phyloP scores from a whole-genome alignment of 805 yeast species.

The Metschnikowia lochheadii region DNA sequence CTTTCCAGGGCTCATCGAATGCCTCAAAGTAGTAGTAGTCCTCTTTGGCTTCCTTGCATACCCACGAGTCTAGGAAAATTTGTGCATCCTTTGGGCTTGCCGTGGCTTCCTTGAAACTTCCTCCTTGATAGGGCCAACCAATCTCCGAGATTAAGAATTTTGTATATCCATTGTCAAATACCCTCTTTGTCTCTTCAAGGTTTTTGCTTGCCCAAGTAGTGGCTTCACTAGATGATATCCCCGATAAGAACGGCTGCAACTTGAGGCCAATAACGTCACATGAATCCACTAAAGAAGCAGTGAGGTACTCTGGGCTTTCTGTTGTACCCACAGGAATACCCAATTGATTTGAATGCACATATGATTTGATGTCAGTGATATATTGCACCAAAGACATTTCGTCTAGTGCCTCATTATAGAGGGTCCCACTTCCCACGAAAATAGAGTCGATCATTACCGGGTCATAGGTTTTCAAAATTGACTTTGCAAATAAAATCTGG shows the following conservation, averaged over 20 bases:
- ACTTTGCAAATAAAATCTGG: slow-evolving; percentile 46
- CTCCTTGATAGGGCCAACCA: slow-evolving; percentile 73
- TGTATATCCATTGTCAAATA: slow-evolving; percentile 23
- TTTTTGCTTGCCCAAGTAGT: slow-evolving; percentile 44
- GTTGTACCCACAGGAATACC: slow-evolving; percentile 59
- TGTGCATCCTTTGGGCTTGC: slow-evolving; percentile 47
- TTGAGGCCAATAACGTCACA: slow-evolving; percentile 62
- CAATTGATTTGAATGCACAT: slow-evolving; percentile 27
- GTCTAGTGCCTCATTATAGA: slow-evolving; percentile 49
- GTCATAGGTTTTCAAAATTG: slow-evolving; percentile 42
- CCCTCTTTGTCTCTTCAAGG: slow-evolving; percentile 24
- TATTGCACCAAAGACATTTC: slow-evolving; percentile 34
- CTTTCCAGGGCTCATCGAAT: slow-evolving; percentile 71
- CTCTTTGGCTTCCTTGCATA: slow-evolving; percentile 38
- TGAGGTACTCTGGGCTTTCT: slow-evolving; percentile 50
- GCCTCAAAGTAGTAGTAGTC: slow-evolving; percentile 66
- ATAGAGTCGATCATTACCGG: slow-evolving; percentile 44
- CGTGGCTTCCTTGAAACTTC: slow-evolving; percentile 39
- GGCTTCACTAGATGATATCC: slow-evolving; percentile 45
- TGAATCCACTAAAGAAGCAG: slow-evolving; percentile 31
- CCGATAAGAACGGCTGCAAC: slow-evolving; percentile 66
- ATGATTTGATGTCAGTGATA: slow-evolving; percentile 40
- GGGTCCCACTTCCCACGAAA: slow-evolving; percentile 60
- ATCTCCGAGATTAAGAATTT: slow-evolving; percentile 53
- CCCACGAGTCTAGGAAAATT: slow-evolving; percentile 47